Conservation (phyloP, 2,329 filamentous ascomycete genomes). For the Hirsutella thompsonii region DNA sequence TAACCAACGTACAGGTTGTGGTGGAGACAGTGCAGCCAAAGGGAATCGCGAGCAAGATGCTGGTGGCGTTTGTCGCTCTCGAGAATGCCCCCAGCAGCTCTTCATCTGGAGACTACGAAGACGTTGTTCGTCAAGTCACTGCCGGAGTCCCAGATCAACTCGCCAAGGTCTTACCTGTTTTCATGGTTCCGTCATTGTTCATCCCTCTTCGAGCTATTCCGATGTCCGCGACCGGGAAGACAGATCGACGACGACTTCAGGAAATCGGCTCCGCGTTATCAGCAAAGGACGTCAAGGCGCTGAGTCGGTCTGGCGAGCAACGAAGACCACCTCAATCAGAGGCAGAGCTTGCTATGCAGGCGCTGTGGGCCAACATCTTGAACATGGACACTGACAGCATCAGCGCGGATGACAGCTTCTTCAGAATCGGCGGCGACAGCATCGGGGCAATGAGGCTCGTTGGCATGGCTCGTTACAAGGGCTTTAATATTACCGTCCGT, state of each 20-base stretch:
- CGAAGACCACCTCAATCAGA: neutral
- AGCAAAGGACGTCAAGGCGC: neutral
- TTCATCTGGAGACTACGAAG: neutral
- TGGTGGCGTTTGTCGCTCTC: constrained; percentile 2
- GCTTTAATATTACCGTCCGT: neutral
- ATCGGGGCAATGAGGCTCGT: constrained; percentile 5
- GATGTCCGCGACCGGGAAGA: constrained; percentile 3
- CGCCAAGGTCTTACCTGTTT: constrained; percentile 1
- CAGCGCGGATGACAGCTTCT: constrained; percentile 4
- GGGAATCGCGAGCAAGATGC: neutral
- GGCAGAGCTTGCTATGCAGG: neutral
- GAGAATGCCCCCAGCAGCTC: neutral
- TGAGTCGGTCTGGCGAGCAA: neutral
- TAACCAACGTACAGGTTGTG: constrained; percentile 1
- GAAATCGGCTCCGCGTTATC: neutral
- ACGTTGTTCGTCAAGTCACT: neutral
- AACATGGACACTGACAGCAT: neutral
- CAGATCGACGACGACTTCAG: constrained; percentile 1
- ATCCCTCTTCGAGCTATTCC: constrained; percentile 1
- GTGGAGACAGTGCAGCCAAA: constrained; percentile 2
- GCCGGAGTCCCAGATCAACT: neutral
- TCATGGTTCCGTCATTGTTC: constrained; percentile 5
- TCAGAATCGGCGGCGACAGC: constrained; percentile 6
- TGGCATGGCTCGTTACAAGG: neutral
- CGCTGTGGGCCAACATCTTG: constrained; percentile 1